Evolutionary conservation across 2,329 filamentous ascomycete genomes (phyloP), one percentile per base, ranked within the genome.

Genomic region (Nemania sp.): DNA sequence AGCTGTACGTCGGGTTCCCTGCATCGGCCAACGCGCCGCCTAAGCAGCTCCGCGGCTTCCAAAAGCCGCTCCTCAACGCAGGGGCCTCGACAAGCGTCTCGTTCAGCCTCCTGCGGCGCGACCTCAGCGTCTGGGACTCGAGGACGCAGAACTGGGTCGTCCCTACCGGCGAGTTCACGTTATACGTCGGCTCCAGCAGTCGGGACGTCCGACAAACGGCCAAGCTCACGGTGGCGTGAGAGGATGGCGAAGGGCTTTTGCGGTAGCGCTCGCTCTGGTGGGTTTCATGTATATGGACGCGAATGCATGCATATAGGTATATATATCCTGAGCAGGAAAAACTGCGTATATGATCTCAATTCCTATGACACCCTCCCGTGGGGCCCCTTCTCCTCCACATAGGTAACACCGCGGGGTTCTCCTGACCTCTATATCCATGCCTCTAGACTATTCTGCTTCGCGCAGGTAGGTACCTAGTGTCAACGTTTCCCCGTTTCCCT

Each of bases 111-210:
- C 81, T 79, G 37, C 78, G 84, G 42, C 81, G 84, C 52, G 88
- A 90, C 71, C 63, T 90, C 40, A 87, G 85, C 67, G 82, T 87
- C 58, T 90, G 87, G 87, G 83, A 89, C 71, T 75, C 80, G 0
- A 73, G 74, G 0, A 67, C 72, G 40, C 85, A 90, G 74, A 80
- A 87, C 54, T 92, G 89, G 89, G 64, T 70, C 11, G 57, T 73
- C 34, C 70, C 70, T 5, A 39, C 62, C 1, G 71, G 71, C 7
- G 58, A 60, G 2, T 81, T 81, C 66, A 74, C 65, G 0, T 69
- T 82, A 34, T 71, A 65, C 10, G 76, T 82, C 0, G 80, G 80
- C 1, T 74, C 79, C 2, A 82, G 79, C 61, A 81, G 79, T 56
- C 71, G 80, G 40, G 79, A 82, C 67, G 69, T 81, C 40, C 71